Conservation (phyloP, 306 rosid genomes). For the Albizia julibrissin region DNA sequence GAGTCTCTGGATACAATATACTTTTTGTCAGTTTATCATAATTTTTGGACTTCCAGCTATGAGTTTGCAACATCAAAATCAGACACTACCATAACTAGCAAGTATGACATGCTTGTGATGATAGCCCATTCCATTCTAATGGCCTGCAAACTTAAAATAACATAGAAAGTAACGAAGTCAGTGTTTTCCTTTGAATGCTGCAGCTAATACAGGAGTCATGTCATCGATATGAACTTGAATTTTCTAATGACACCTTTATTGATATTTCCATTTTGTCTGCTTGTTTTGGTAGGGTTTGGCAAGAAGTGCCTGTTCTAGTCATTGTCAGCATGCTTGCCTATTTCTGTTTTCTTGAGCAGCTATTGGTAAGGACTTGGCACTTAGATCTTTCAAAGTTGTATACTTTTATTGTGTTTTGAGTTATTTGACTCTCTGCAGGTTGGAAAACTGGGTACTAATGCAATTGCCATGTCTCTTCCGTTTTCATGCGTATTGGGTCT, state of each 20-base stretch:
- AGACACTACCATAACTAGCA: neutral
- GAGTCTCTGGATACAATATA: neutral
- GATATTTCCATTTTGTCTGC: constrained; percentile 31
- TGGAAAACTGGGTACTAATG: constrained; percentile 79
- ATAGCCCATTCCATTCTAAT: neutral
- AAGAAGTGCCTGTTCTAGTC: constrained; percentile 95
- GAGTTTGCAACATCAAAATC: constrained; percentile 13
- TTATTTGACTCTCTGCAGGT: constrained; percentile 58
- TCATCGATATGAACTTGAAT: neutral
- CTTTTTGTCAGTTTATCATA: neutral
- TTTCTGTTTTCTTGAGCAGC: constrained; percentile 97
- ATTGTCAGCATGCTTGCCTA: constrained; percentile 97
- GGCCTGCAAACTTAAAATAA: neutral
- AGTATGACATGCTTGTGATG: neutral
- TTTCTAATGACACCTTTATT: neutral
- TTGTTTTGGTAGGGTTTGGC: constrained; percentile 76
- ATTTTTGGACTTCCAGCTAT: neutral
- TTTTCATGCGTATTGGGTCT: constrained; percentile 96
- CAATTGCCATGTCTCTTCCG: constrained; percentile 95
- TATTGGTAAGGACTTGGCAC: constrained; percentile 67
- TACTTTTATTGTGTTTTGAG: constrained; percentile 14
- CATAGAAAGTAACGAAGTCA: neutral
- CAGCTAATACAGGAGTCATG: neutral
- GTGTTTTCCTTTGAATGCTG: neutral
- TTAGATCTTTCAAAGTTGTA: constrained; percentile 25